phyloP scores from a whole-genome alignment of 208 protist genomes.

The Giardia duodenalis region DNA sequence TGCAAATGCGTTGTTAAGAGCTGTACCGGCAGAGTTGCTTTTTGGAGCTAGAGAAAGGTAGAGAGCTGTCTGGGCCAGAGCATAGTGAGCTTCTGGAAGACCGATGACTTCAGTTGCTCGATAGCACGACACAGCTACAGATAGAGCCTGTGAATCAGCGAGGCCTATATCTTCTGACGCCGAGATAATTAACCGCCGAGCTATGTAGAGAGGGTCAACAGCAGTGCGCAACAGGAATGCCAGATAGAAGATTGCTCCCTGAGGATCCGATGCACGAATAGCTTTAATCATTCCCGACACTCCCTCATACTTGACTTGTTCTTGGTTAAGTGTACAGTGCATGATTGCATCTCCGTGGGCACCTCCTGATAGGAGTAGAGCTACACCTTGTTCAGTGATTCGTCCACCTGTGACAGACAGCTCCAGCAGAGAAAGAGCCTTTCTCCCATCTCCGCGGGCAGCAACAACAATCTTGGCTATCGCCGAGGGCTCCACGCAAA shows the following conservation, averaged over 20 bases:
- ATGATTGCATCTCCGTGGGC: neutral
- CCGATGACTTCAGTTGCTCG: neutral
- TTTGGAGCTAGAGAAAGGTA: neutral
- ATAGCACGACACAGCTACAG: neutral
- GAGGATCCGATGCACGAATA: slow-evolving; percentile 10
- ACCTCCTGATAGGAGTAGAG: neutral
- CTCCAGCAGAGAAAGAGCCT: slow-evolving; percentile 7
- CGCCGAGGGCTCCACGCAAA: neutral
- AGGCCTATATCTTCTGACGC: slow-evolving; percentile 12
- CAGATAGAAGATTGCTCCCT: slow-evolving; percentile 20
- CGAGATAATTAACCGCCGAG: neutral
- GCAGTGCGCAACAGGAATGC: neutral
- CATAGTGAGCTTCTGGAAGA: neutral
- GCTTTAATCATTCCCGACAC: neutral
- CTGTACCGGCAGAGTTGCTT: neutral
- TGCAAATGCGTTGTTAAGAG: neutral
- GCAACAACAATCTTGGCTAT: neutral
- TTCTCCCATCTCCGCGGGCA: neutral
- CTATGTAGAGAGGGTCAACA: neutral
- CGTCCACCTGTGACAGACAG: neutral
- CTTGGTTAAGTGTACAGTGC: neutral
- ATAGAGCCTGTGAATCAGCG: neutral
- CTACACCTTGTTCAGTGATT: neutral
- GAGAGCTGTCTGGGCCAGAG: neutral
- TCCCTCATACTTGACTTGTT: neutral